Conservation (phyloP, 768 basidiomycete species). For the Amanita subjunquillea region DNA sequence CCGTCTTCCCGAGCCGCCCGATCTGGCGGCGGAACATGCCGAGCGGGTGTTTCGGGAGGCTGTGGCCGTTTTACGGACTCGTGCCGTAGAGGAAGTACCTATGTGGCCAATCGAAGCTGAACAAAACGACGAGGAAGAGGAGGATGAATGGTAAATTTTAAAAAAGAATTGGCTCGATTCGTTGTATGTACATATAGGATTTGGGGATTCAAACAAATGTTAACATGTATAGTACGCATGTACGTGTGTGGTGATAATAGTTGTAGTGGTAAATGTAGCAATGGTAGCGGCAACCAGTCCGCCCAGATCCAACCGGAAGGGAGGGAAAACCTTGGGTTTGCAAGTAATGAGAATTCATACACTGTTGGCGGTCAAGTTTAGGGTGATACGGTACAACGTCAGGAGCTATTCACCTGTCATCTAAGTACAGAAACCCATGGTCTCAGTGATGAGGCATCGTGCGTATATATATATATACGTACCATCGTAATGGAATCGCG, state of each 20-base stretch:
- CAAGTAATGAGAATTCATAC: background rate
- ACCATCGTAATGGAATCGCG: slow-evolving; percentile 79
- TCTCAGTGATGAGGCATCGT: background rate
- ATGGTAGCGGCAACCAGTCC: too few species aligned
- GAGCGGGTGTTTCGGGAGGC: slow-evolving; percentile 47
- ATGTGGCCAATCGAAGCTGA: background rate
- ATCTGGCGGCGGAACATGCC: slow-evolving; percentile 45
- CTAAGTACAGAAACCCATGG: background rate
- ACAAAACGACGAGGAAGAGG: background rate
- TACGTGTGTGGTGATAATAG: too few species aligned
- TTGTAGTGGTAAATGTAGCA: too few species aligned
- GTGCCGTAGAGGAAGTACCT: background rate
- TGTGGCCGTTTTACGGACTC: slow-evolving; percentile 8
- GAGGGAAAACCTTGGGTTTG: background rate
- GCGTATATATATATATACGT: slow-evolving; percentile 13
- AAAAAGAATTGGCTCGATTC: background rate
- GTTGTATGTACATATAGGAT: background rate
- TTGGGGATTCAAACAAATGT: too few species aligned
- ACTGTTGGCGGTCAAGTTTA: background rate
- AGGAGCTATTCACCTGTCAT: too few species aligned
- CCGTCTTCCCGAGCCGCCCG: slow-evolving; percentile 41
- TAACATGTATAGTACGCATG: too few species aligned
- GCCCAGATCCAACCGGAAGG: too few species aligned
- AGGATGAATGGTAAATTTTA: background rate
- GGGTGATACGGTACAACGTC: background rate